Conservation (phyloP, 202 grass and related monocot species). For the Eragrostis tef region DNA sequence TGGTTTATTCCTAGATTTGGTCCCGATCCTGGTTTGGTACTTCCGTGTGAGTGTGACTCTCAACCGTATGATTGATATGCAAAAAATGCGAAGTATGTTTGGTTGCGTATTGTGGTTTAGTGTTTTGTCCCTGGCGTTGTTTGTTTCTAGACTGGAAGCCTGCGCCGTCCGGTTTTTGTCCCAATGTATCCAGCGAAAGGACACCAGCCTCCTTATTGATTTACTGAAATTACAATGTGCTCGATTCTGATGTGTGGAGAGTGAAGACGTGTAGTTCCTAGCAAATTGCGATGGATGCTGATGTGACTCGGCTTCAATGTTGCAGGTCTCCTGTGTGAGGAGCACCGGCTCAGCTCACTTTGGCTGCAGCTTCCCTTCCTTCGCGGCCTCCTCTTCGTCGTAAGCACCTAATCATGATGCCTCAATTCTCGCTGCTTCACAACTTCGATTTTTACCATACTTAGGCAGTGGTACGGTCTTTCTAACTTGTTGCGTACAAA, state of each 20-base stretch:
- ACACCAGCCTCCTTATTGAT: neutral
- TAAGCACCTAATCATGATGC: conserved; percentile 37
- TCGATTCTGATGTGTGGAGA: neutral
- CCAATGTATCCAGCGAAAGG: neutral
- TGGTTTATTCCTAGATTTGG: conserved; percentile 21
- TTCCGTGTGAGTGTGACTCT: neutral
- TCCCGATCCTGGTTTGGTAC: neutral
- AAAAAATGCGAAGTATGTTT: neutral
- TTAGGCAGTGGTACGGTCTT: neutral
- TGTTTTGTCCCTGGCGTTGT: neutral
- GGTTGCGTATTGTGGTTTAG: neutral
- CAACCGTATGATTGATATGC: neutral
- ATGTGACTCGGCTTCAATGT: conserved; percentile 16
- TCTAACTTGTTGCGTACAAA: conserved; percentile 24
- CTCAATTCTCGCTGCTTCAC: neutral
- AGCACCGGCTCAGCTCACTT: conserved; percentile 33
- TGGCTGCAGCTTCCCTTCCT: conserved; percentile 51
- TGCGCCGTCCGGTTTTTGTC: neutral
- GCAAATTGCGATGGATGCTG: neutral
- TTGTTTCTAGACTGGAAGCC: neutral
- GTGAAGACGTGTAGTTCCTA: neutral
- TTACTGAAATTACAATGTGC: neutral
- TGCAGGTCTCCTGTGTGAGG: conserved; percentile 53
- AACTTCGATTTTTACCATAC: neutral
- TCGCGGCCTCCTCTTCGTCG: conserved; percentile 45